Conservation (phyloP, 2,329 filamentous ascomycete species). For the Penicillium griseofulvum region DNA sequence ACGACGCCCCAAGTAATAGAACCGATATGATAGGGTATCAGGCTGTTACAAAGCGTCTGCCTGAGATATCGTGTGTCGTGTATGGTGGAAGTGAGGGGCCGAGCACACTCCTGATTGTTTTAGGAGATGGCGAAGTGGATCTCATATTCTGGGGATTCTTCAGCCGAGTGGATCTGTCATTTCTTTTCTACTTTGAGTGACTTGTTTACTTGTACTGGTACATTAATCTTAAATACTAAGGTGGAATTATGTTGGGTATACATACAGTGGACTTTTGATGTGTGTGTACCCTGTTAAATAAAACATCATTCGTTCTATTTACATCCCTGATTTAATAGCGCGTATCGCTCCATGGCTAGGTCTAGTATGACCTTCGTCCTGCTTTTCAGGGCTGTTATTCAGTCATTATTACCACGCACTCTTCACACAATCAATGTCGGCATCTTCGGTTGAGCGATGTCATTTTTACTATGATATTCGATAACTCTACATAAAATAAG, state of each 20-base stretch:
- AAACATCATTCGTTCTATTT: neutral
- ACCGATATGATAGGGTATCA: conserved; percentile 16
- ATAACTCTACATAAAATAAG: neutral
- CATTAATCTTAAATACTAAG: neutral
- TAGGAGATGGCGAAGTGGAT: conserved; percentile 2
- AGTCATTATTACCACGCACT: conserved; percentile 4
- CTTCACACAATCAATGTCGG: neutral
- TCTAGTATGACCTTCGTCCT: neutral
- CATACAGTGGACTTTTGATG: neutral
- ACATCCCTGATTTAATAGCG: neutral
- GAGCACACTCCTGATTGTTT: neutral
- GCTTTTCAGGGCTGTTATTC: neutral
- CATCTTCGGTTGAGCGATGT: neutral
- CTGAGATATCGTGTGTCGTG: neutral
- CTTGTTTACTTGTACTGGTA: neutral
- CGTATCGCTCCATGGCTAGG: neutral
- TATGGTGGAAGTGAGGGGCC: neutral
- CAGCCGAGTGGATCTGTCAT: conserved; percentile 7
- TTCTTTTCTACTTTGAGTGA: neutral
- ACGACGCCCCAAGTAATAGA: conserved; percentile 13
- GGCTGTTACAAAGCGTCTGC: neutral
- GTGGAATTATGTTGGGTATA: neutral
- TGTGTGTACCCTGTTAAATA: neutral
- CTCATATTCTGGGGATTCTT: conserved; percentile 2
- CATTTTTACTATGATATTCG: neutral